Evolutionary conservation across 441 rosid genomes (phyloP).

Genomic region (Populus hybrid): DNA sequence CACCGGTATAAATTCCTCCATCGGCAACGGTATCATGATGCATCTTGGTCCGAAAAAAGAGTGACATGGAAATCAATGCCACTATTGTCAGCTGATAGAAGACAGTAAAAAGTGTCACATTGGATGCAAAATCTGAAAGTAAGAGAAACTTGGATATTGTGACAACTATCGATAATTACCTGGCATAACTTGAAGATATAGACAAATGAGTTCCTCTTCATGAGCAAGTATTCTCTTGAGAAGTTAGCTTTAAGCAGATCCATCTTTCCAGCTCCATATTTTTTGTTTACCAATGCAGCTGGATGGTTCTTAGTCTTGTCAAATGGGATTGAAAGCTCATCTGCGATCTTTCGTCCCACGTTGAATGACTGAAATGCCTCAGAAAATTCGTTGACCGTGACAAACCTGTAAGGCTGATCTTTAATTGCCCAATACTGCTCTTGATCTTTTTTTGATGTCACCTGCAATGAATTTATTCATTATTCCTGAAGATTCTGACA

Average conservation of each 20-base stretch:
- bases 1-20: conserved; percentile 63
- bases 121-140: neutral
- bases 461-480: conserved; percentile 38
- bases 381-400: conserved; percentile 57
- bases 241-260: conserved; percentile 64
- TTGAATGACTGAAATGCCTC: conserved; percentile 70
- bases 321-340: conserved; percentile 57
- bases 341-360: conserved; percentile 44
- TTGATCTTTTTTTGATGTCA: conserved; percentile 89
- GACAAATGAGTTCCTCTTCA: conserved; percentile 88
- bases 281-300: conserved; percentile 64
- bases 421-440: conserved; percentile 62
- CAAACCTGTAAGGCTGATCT: conserved; percentile 61
- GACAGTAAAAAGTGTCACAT: neutral
- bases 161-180: conserved; percentile 27
- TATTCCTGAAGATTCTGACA: neutral
- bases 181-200: conserved; percentile 71
- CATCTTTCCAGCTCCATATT: conserved; percentile 56
- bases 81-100: neutral
- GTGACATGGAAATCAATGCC: conserved; percentile 44
- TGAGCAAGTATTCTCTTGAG: conserved; percentile 69
- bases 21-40: conserved; percentile 33
- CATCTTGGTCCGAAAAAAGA: conserved; percentile 69
- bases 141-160: neutral
- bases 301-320: conserved; percentile 66